Evolutionary conservation across 2,329 filamentous ascomycete species (phyloP).

Genomic region (Chrysoporthe austroafricana): DNA sequence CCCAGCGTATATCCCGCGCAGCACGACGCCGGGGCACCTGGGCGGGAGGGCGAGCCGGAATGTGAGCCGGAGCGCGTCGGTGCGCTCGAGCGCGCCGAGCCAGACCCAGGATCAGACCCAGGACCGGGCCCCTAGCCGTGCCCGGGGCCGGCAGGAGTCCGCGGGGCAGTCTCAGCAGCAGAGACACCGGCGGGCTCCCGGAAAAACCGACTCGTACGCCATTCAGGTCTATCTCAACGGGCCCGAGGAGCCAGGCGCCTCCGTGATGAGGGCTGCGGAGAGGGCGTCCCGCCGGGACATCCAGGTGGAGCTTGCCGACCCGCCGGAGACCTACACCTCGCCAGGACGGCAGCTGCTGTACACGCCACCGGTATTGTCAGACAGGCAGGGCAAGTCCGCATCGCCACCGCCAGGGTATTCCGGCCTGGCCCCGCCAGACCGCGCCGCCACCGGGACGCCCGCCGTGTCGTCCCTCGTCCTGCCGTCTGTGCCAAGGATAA

Average conservation of each 20-base stretch:
- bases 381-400: slow-evolving; percentile 25
- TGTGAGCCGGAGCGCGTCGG: slow-evolving; percentile 3
- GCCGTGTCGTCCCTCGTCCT: slow-evolving; percentile 41
- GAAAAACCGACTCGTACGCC: slow-evolving; percentile 6
- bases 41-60: slow-evolving; percentile 29
- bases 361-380: not conserved
- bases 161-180: no score
- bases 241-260: slow-evolving; percentile 2
- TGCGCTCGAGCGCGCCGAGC: slow-evolving; percentile 9
- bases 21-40: slow-evolving; percentile 22
- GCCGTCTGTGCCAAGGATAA: slow-evolving; percentile 44
- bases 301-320: slow-evolving; percentile 3
- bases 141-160: not conserved
- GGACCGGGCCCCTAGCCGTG: not conserved
- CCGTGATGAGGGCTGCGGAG: not conserved
- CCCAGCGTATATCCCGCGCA: slow-evolving; percentile 51
- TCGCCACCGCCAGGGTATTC: slow-evolving; percentile 29
- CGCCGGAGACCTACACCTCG: not conserved
- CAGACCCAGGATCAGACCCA: slow-evolving; percentile 5
- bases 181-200: not conserved
- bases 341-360: slow-evolving; percentile 9
- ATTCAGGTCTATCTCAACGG: slow-evolving; percentile 13
- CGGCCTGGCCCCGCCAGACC: slow-evolving; percentile 33
- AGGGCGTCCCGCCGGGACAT: slow-evolving; percentile 8
- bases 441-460: slow-evolving; percentile 25